phyloP scores from a whole-genome alignment of 2,329 filamentous ascomycete genomes.

The Calonectria hawksworthii region DNA sequence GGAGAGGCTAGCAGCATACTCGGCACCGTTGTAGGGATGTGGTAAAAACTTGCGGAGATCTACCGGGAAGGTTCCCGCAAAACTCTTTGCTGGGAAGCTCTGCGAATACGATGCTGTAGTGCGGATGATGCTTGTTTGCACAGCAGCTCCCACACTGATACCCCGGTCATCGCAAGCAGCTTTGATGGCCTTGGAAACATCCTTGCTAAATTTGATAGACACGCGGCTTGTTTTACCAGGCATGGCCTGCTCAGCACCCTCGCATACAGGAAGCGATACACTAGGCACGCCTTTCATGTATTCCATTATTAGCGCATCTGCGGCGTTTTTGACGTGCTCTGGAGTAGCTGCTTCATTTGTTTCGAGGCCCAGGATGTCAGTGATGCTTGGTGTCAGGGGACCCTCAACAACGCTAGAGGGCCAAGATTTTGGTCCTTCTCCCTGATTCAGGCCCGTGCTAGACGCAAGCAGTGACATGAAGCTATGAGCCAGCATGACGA shows the following conservation, averaged over 20 bases:
- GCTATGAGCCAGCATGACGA: background rate
- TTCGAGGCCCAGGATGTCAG: background rate
- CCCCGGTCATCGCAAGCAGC: background rate
- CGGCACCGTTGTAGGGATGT: background rate
- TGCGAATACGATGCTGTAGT: background rate
- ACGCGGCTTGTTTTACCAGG: background rate
- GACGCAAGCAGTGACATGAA: background rate
- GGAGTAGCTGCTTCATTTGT: background rate
- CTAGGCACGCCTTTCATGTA: background rate
- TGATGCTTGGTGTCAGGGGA: background rate
- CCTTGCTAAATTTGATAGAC: background rate
- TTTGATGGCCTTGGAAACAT: background rate
- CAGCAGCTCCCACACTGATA: background rate
- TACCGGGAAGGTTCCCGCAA: background rate
- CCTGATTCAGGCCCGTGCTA: background rate
- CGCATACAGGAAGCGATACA: background rate
- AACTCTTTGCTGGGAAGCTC: background rate
- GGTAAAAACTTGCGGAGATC: background rate
- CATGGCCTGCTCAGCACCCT: background rate
- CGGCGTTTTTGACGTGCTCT: background rate
- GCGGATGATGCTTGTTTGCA: background rate
- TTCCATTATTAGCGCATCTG: background rate
- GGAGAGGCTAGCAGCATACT: background rate
- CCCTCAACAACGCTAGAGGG: background rate
- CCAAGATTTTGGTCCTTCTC: background rate